These are phyloP conservation scores for Tubosaeta sp. DNA, from an alignment of 768 basidiomycete species.

Conservation along the genomic window DNA sequence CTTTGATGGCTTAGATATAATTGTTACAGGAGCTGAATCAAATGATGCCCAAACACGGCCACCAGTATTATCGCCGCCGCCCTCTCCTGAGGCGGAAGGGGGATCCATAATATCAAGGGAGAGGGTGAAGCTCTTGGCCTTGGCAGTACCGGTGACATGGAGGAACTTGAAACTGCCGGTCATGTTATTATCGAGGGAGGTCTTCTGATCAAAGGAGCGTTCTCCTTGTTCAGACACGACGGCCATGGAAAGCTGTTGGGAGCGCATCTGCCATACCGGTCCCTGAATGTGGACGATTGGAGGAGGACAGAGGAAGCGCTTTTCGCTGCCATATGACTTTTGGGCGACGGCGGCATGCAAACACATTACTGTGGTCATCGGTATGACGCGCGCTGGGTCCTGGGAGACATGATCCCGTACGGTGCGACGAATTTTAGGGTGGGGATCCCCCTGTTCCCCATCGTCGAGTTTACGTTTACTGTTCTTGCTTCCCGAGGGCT, in stretches of 20 bases:
- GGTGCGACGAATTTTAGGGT: conserved; percentile 79
- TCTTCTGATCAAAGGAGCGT: conserved; percentile 80
- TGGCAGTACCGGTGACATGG: conserved; percentile 83
- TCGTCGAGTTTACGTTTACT: conserved; percentile 75
- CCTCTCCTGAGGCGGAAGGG: conserved; percentile 44
- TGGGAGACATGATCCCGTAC: conserved; percentile 79
- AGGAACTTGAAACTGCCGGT: conserved; percentile 88
- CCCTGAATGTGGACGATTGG: conserved; percentile 92
- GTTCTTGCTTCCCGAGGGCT: conserved; percentile 36
- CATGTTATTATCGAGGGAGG: conserved; percentile 78
- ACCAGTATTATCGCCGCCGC: conserved; percentile 29
- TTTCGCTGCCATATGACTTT: conserved; percentile 95
- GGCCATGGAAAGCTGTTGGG: conserved; percentile 79
- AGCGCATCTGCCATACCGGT: conserved; percentile 78
- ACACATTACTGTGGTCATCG: conserved; percentile 88
- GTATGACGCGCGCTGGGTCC: conserved; percentile 69
- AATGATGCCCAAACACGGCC: conserved; percentile 88
- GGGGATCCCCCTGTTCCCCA: conserved; percentile 54
- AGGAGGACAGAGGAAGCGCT: conserved; percentile 90
- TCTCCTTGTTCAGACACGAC: conserved; percentile 82
- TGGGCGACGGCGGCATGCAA: conserved; percentile 92
- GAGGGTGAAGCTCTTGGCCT: conserved; percentile 86
- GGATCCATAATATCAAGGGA: conserved; percentile 83
- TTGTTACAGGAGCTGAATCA: conserved; percentile 87
- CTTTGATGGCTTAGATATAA: conserved; percentile 97